phyloP scores from a whole-genome alignment of 805 yeast species.

The Kuraishia borneana region DNA sequence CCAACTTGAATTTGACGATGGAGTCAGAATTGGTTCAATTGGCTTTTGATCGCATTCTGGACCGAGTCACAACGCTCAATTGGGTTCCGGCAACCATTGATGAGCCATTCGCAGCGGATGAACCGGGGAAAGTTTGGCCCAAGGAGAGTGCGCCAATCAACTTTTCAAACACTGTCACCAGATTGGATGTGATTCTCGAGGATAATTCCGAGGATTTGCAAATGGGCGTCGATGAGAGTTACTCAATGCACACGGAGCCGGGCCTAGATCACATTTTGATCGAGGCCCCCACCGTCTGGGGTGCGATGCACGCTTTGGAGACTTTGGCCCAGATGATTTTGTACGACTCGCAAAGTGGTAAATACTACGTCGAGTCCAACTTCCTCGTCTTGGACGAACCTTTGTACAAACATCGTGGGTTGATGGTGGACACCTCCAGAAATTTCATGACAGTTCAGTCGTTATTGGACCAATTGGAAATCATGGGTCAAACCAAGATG shows the following conservation, averaged over 20 bases:
- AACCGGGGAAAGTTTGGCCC: slow-evolving; percentile 2
- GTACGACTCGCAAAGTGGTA: slow-evolving; percentile 10
- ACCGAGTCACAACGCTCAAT: slow-evolving; percentile 11
- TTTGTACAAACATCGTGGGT: slow-evolving; percentile 24
- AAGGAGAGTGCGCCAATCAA: too few relatives aligned
- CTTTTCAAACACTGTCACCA: slow-evolving; percentile 2
- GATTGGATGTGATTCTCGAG: slow-evolving; percentile 7
- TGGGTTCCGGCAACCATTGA: slow-evolving; percentile 26
- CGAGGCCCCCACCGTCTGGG: slow-evolving; percentile 25
- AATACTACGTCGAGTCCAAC: slow-evolving; percentile 19
- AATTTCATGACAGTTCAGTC: slow-evolving; percentile 19
- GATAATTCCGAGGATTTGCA: slow-evolving; percentile 18
- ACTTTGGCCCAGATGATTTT: slow-evolving; percentile 28
- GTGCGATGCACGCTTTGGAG: slow-evolving; percentile 26
- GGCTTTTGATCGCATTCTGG: slow-evolving; percentile 16
- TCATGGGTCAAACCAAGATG: slow-evolving; percentile 25
- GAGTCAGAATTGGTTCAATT: not conserved
- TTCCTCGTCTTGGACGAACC: slow-evolving; percentile 24
- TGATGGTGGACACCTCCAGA: slow-evolving; percentile 27
- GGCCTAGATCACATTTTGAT: slow-evolving; percentile 11
- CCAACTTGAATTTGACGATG: not conserved
- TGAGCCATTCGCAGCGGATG: slow-evolving; percentile 8
- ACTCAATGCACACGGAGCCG: slow-evolving; percentile 11
- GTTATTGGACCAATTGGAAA: slow-evolving; percentile 23
- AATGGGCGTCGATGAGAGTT: slow-evolving; percentile 25